A percentile compares a stretch with the other conserved stretches of the same genome.
Conservation (phyloP, 1,284 basidiomycete genomes). For the Cystobasidiaceae sp. region DNA sequence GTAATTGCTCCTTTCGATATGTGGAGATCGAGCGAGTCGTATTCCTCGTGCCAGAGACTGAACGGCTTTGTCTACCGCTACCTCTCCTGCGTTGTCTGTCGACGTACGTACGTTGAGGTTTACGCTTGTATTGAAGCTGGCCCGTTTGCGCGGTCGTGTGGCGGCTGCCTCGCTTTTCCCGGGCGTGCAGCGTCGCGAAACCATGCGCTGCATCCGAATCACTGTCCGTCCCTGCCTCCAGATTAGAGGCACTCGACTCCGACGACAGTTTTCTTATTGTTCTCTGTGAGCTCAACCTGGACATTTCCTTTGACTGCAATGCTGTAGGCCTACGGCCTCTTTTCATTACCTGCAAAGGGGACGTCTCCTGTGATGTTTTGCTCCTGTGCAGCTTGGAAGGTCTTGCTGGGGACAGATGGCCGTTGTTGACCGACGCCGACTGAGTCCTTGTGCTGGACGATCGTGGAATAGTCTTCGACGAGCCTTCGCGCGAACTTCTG, state of each 20-base stretch:
- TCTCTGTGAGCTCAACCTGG: background rate
- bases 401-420: too few relatives aligned
- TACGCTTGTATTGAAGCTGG: too few relatives aligned
- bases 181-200: too few relatives aligned
- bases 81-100: background rate
- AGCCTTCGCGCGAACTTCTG: background rate
- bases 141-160: too few relatives aligned
- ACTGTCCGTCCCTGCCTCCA: background rate
- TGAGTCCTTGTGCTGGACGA: background rate
- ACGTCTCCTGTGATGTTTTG: too few relatives aligned
- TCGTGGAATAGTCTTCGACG: background rate
- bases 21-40: background rate
- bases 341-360: too few relatives aligned
- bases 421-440: background rate
- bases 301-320: background rate
- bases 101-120: too few relatives aligned
- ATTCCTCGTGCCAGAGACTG: background rate
- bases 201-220: too few relatives aligned
- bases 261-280: background rate
- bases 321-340: too few relatives aligned
- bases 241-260: constrained; percentile 8
- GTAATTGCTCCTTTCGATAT: background rate
- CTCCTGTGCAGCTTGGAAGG: too few relatives aligned
- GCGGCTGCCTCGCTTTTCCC: too few relatives aligned
- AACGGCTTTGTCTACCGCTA: constrained; percentile 10